Base-by-base conservation (phyloP, 495 filamentous ascomycete genomes). In the Penicillium riverlandense region DNA sequence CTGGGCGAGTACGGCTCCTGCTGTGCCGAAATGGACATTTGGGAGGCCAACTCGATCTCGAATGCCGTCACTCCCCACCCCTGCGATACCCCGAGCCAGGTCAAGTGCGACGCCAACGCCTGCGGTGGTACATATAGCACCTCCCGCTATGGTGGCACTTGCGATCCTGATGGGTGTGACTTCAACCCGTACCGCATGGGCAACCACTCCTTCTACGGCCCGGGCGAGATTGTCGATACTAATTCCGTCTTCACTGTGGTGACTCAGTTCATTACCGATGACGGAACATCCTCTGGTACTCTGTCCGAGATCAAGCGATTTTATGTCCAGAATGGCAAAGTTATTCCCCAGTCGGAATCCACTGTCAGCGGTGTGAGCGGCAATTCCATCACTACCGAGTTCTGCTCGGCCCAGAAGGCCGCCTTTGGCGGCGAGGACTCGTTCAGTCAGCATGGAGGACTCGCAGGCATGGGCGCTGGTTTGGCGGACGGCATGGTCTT, bases 131-230 rank as follows among this genome's bases (percentile, higher is more conserved):
- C 63, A n/a, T 66, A 69, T 53, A 57, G 45, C 22, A 30, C 8
- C 12, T 44, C 48, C 27, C 63, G 65, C 48, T 74, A 74, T 49
- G 57, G 44, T 37, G 75, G 70, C 40, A 70, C 75, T 43, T 89
- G 84, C 57, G 85, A 89, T 55, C 77, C 84, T 50, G 80, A 80
- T 55, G 82, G 83, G 33, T 88, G 84, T 63, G 83, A 86, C 58
- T 85, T 83, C 75, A 88, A 88, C 78, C 62, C 76, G 14, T 86
- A 83, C 72, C 75, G 74, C 50, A 67, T 76, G 67, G 81, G 80
- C 47, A 70, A 79, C 65, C 66, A 58, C 15, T 54, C 60, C 56
- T 87, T 80, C 75, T 85, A 78, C 66, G 82, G 79, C 41, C 57
- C 64, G 38, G 70, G 70, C 57, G 67, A 63, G 54, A 80, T 65